Evolutionary conservation across 129 eudicot species (phyloP).

Genomic region (Escallonia herrerae): DNA sequence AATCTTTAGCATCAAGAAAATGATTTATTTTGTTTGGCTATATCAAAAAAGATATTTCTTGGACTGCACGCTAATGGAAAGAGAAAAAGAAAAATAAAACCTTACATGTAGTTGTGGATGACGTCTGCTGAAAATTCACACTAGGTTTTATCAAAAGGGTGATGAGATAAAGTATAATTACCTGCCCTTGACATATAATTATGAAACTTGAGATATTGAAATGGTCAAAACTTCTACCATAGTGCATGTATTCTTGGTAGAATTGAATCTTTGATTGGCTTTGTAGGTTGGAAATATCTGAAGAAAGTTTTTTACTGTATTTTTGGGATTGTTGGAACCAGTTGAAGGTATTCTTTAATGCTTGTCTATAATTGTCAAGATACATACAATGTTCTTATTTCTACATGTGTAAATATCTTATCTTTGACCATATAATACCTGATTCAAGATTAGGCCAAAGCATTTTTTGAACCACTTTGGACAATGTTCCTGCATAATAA

Average conservation of each 20-base stretch:
- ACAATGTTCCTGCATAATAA: neutral
- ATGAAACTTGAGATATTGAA: neutral
- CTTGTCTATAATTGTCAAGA: neutral
- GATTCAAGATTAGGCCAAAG: no score
- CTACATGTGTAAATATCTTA: neutral
- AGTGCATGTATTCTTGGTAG: neutral
- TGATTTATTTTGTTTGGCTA: no score
- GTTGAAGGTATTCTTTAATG: constrained; percentile 47
- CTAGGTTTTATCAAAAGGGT: no score
- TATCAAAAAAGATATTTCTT: no score
- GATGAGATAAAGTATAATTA: no score
- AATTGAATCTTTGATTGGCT: constrained; percentile 1
- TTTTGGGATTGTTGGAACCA: constrained; percentile 89
- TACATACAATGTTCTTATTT: neutral
- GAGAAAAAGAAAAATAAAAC: no score
- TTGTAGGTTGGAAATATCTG: constrained; percentile 71
- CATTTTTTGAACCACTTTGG: neutral
- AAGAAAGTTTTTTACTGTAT: constrained; percentile 47
- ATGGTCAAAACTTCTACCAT: neutral
- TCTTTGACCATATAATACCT: no score
- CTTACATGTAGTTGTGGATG: no score
- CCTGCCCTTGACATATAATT: neutral
- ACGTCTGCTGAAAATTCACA: no score
- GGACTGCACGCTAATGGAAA: no score
- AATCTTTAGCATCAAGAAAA: no score